Conservation (phyloP, 768 basidiomycete genomes). For the Sporobolomyces roseus region DNA sequence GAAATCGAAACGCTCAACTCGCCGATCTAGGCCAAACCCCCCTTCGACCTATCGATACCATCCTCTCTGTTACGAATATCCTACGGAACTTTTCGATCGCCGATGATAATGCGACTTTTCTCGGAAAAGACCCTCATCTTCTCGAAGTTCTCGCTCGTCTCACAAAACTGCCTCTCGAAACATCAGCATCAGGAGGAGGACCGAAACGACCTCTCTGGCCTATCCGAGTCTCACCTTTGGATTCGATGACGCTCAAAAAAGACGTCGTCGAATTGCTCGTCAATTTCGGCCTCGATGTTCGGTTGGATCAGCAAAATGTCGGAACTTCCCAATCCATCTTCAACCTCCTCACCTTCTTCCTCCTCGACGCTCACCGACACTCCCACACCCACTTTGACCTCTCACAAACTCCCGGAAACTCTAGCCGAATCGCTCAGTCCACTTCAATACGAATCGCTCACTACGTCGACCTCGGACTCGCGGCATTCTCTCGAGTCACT, state of each 20-base stretch:
- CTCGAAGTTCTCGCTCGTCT: constrained; percentile 63
- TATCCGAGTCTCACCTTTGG: constrained; percentile 62
- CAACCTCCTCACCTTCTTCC: constrained; percentile 45
- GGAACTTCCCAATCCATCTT: constrained; percentile 12
- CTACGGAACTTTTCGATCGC: constrained; percentile 79
- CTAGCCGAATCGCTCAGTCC: constrained; percentile 46
- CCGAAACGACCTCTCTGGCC: constrained; percentile 52
- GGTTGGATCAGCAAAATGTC: constrained; percentile 47
- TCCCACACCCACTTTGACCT: constrained; percentile 33
- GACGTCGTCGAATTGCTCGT: constrained; percentile 69
- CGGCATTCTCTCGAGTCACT: constrained; percentile 73
- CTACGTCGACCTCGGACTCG: constrained; percentile 65
- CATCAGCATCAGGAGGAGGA: background rate
- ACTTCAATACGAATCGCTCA: constrained; percentile 59
- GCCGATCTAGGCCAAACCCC: constrained; percentile 20
- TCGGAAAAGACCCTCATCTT: constrained; percentile 63
- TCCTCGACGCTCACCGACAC: constrained; percentile 50
- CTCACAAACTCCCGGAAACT: constrained; percentile 4
- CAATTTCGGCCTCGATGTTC: constrained; percentile 58
- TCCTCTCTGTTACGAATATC: constrained; percentile 70
- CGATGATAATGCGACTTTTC: constrained; percentile 64
- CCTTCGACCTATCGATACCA: constrained; percentile 53
- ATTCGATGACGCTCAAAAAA: constrained; percentile 68
- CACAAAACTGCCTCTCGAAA: constrained; percentile 36
- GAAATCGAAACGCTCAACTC: constrained; percentile 12